Conservation (phyloP, 306 rosid genomes). For the Quercus bicolor region DNA sequence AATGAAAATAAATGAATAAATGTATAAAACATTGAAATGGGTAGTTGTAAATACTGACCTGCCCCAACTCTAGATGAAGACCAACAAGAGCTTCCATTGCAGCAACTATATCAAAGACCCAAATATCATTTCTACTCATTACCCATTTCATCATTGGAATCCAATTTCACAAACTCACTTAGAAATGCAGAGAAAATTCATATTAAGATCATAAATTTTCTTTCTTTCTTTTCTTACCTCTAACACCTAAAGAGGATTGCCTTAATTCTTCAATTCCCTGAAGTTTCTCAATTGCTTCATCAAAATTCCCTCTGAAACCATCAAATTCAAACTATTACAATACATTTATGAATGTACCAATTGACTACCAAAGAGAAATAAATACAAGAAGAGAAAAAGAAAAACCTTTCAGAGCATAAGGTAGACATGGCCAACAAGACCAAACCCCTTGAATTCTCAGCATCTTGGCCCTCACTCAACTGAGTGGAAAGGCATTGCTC, state of each 20-base stretch:
- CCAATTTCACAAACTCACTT: background rate
- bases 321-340: background rate
- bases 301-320: constrained; percentile 50
- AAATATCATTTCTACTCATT: constrained; percentile 9
- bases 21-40: background rate
- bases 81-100: constrained; percentile 88
- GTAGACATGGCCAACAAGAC: constrained; percentile 75
- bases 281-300: constrained; percentile 70
- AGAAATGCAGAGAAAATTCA: constrained; percentile 4
- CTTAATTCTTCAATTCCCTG: constrained; percentile 49
- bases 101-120: constrained; percentile 57
- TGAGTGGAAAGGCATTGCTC: constrained; percentile 67
- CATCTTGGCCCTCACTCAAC: constrained; percentile 48
- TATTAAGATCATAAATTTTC: background rate
- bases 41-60: constrained; percentile 41
- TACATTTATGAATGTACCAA: background rate
- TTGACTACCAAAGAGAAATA: background rate
- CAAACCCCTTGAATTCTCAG: constrained; percentile 60
- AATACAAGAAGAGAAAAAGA: background rate
- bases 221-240: constrained; percentile 37
- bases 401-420: constrained; percentile 71
- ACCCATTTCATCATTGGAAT: background rate
- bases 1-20: constrained; percentile 1
- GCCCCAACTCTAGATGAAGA: constrained; percentile 62
- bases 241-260: constrained; percentile 55